A percentile compares a stretch with the other conserved stretches of the same genome.
Conservation (phyloP, 805 yeast species). For the Wickerhamomyces chambardii region DNA sequence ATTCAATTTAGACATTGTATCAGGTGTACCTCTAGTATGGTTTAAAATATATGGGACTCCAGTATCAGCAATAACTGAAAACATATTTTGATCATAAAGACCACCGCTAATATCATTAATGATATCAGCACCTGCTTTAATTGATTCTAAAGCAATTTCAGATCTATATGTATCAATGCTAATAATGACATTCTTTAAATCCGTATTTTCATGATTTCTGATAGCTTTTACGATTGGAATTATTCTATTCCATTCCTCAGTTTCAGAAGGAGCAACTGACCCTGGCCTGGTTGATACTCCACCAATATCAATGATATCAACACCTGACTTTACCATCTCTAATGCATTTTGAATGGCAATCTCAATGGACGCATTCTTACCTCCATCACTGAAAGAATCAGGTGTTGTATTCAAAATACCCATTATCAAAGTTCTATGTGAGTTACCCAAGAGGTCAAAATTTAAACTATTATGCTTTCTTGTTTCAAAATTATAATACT, state of each 20-base stretch:
- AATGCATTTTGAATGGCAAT: constrained; percentile 36
- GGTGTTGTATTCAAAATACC: constrained; percentile 87
- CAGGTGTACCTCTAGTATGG: constrained; percentile 79
- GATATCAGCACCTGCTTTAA: constrained; percentile 78
- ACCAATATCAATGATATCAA: constrained; percentile 83
- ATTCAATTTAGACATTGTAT: constrained; percentile 57
- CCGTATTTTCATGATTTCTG: constrained; percentile 29
- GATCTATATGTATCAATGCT: constrained; percentile 89
- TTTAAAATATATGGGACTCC: constrained; percentile 75
- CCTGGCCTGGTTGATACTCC: constrained; percentile 95
- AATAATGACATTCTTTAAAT: constrained; percentile 36
- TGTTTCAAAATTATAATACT: constrained; percentile 13
- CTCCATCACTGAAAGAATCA: constrained; percentile 94
- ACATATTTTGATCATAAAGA: constrained; percentile 54
- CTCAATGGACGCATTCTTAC: constrained; percentile 29
- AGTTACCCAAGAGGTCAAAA: constrained; percentile 35
- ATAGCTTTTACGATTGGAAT: constrained; percentile 61
- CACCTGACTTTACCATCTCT: constrained; percentile 46
- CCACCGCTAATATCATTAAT: constrained; percentile 91
- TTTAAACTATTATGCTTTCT: constrained; percentile 17
- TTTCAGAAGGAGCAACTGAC: constrained; percentile 45
- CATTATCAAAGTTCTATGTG: constrained; percentile 64
- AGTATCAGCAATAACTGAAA: constrained; percentile 54
- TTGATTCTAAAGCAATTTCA: constrained; percentile 58
- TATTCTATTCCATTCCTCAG: constrained; percentile 66